Evolutionary conservation across 345 rosid genomes (phyloP).

Genomic region (Gossypium raimondii): DNA sequence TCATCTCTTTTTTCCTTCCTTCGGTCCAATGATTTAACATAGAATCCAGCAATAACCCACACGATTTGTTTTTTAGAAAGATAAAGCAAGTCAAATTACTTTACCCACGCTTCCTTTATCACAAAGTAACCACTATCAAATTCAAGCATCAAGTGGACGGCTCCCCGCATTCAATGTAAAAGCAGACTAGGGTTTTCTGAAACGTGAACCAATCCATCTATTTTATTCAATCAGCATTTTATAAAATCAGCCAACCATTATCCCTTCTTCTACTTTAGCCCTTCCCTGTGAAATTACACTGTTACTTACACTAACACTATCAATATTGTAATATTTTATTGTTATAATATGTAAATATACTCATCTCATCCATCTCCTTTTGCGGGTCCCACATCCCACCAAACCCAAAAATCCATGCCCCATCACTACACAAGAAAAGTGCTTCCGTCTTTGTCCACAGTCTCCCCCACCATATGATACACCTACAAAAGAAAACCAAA

Average conservation of each 20-base stretch:
- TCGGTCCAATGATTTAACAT: conserved; percentile 13
- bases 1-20: neutral
- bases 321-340: neutral
- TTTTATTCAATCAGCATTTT: neutral
- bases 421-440: conserved; percentile 40
- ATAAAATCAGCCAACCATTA: conserved; percentile 20
- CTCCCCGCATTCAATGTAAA: no score
- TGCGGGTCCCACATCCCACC: conserved; percentile 67
- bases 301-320: conserved; percentile 1
- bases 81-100: conserved; percentile 31
- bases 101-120: conserved; percentile 18
- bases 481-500: conserved; percentile 22
- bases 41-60: conserved; percentile 22
- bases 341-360: conserved; percentile 12
- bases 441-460: conserved; percentile 72
- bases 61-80: neutral
- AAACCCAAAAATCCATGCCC: conserved; percentile 29
- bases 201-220: no score
- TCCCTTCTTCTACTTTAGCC: conserved; percentile 19
- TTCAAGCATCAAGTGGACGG: conserved; percentile 13
- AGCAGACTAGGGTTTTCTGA: no score
- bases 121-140: conserved; percentile 20
- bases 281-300: conserved; percentile 16
- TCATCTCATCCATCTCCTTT: conserved; percentile 24
- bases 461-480: conserved; percentile 28